Base-by-base conservation (phyloP, 805 yeast genomes). In the Candida boidinii region DNA sequence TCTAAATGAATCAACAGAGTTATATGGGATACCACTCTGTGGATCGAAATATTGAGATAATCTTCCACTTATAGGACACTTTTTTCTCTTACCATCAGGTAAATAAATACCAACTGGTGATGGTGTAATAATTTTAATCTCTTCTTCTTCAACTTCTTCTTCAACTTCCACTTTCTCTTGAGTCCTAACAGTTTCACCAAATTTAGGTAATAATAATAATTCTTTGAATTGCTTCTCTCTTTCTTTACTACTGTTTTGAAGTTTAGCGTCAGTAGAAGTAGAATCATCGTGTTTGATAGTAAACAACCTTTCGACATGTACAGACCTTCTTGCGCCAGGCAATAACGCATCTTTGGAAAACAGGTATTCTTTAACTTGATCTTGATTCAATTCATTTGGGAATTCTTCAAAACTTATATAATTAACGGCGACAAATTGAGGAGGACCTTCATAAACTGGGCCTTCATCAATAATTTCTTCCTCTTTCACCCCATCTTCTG, bases 31-130 rank as follows among this genome's bases (percentile, higher is more conserved):
- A 23, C 95, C 95, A 19, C 81, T 76, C 23, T 73, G 68, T 0
- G 97, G 97, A 61, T 90, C 97, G 42, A 81, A 77, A 55, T 85
- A 90, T 48, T 75, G 70, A 13, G 92, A 94, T 29, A 76, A 78
- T 31, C 70, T 70, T 3, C 95, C 95, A 3, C 86, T 76, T 28
- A 88, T 76, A 17, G 79, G 62, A 66, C 95, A 81, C 46, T 67
- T 56, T 56, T 75, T 70, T 54, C 74, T 77, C 32, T 67, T 66
- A 19, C 83, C 86, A 53, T 67, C 83, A 26, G 86, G 80, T 36
- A 80, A 60, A 41, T 77, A 71, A 20, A 80, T 75, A 13, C 90
- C 90, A 3, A 76, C 64, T 3, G 90, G 92, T 2, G 90, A 81
- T 34, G 74, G 76, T 0, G 90, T 82, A 17, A 63, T 68, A 32